Base-by-base conservation (phyloP, 176 grass and related monocot species). In the Tillandsia fasciculata region DNA sequence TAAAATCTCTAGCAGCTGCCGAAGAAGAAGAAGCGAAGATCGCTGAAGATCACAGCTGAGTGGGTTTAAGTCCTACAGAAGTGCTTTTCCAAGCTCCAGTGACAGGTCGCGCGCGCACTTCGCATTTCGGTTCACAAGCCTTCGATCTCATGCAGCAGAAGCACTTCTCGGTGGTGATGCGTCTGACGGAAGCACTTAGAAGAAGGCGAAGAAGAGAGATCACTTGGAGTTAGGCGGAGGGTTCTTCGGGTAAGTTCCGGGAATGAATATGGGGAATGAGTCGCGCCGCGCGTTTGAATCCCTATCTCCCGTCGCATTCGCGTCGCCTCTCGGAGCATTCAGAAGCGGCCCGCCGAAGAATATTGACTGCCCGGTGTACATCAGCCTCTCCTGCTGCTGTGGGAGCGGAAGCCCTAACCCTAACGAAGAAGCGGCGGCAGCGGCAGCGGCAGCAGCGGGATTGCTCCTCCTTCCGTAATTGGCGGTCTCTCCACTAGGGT, bases 301-400 rank as follows among this genome's bases (percentile, higher is more conserved):
- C 87, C 84, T 83, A 0, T 82, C 87, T 26, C 75, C 69, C 52
- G 52, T 20, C 66, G n/a, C 68, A 75, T 3, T 76, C 83, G 26
- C 8, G 0, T 79, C 77, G n/a, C 52, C 53, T 71, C 74, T 70
- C 6, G 79, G 68, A 9, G 79, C 75, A 49, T 79, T 80, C n/a
- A 99, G 56, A 70, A 99, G 91, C 49, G 95, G 95, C 2, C 95
- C 95, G 4, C 90, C 95, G 50, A 94, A 99, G 87, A 99, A 99
- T 80, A 99, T 99, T 0, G 89, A 93, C 23, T 87, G 95, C 8
- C 90, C 84, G 0, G 78, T 90, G 69, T 99, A 93, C 0, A 79
- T 86, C 59, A 93, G 29, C 50, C 95, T 86, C 74, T 88, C 95
- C 1, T 74, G 79, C 6, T 75, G 84, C 53, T 79, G 83, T 6